Conservation (phyloP, 805 yeast genomes). For the Saturnispora diversa region DNA sequence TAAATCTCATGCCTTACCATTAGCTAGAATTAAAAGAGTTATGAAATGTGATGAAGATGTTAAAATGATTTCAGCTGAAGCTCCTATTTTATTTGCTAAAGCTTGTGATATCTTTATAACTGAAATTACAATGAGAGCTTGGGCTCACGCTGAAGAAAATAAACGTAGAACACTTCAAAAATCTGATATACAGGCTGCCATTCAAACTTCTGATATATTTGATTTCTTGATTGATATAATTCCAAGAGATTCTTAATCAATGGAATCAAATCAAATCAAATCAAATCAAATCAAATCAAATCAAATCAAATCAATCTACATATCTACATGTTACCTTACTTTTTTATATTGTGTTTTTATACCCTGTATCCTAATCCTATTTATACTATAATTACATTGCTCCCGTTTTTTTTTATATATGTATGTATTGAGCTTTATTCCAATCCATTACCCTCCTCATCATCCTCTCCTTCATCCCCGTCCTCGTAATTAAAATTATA, state of each 20-base stretch:
- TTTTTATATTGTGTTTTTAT: too few relatives aligned
- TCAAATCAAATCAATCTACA: too few relatives aligned
- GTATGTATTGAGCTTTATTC: too few relatives aligned
- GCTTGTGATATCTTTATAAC: slow-evolving; percentile 97
- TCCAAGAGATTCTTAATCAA: slow-evolving; percentile 77
- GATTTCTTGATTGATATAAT: slow-evolving; percentile 94
- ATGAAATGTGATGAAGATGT: slow-evolving; percentile 98
- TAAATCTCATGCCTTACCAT: slow-evolving; percentile 88
- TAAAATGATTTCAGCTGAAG: slow-evolving; percentile 96
- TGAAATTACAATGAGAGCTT: slow-evolving; percentile 95
- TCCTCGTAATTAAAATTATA: slow-evolving; percentile 26
- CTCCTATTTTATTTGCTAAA: slow-evolving; percentile 94
- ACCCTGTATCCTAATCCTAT: too few relatives aligned
- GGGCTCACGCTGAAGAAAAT: slow-evolving; percentile 97
- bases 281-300: too few relatives aligned
- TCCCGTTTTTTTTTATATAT: too few relatives aligned
- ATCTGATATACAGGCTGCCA: slow-evolving; percentile 90
- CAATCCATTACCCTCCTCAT: neutral
- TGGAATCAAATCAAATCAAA: too few relatives aligned
- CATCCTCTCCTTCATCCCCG: too few relatives aligned
- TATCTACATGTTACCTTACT: too few relatives aligned
- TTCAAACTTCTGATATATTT: slow-evolving; percentile 93
- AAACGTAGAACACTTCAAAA: slow-evolving; percentile 91
- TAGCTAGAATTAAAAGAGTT: slow-evolving; percentile 93
- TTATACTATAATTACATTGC: too few relatives aligned